Conservation (phyloP, 768 basidiomycete species). For the Amanita pallidorosea region DNA sequence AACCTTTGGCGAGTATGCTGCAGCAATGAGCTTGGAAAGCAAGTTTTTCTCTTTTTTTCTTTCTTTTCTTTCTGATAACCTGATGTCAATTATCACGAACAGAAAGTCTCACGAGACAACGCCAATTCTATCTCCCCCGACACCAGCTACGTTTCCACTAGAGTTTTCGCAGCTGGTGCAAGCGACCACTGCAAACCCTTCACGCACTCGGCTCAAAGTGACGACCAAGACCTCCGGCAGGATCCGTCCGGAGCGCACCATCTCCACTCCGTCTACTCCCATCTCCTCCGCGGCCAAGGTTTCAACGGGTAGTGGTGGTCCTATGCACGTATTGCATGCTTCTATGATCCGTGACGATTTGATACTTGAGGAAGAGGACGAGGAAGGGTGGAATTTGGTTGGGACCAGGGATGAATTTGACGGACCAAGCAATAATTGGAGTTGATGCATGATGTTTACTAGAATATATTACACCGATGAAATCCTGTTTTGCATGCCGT, state of each 20-base stretch:
- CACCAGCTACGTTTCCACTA: conserved; percentile 49
- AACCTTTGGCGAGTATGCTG: conserved; percentile 80
- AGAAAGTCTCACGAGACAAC: conserved; percentile 55
- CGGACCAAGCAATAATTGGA: conserved; percentile 2
- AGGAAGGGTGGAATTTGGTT: conserved; percentile 33
- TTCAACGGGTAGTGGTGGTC: background rate
- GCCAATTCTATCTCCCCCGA: conserved; percentile 48
- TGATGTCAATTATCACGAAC: background rate
- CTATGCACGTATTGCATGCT: conserved; percentile 10
- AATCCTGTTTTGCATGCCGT: too few species aligned
- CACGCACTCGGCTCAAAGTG: conserved; percentile 9
- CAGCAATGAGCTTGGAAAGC: conserved; percentile 61
- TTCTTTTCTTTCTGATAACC: background rate
- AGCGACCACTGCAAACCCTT: conserved; percentile 59
- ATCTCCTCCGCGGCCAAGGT: conserved; percentile 2
- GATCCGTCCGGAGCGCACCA: background rate
- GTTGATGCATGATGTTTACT: too few species aligned
- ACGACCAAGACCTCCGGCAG: background rate
- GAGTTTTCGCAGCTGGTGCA: conserved; percentile 77
- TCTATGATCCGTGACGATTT: conserved; percentile 1
- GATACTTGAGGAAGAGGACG: conserved; percentile 21
- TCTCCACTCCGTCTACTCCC: background rate
- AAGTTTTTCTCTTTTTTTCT: conserved; percentile 13
- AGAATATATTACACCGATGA: too few species aligned
- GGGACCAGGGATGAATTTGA: conserved; percentile 16